phyloP scores from a whole-genome alignment of 2,329 filamentous ascomycete genomes.

The Cordyceps cateniannulata region DNA sequence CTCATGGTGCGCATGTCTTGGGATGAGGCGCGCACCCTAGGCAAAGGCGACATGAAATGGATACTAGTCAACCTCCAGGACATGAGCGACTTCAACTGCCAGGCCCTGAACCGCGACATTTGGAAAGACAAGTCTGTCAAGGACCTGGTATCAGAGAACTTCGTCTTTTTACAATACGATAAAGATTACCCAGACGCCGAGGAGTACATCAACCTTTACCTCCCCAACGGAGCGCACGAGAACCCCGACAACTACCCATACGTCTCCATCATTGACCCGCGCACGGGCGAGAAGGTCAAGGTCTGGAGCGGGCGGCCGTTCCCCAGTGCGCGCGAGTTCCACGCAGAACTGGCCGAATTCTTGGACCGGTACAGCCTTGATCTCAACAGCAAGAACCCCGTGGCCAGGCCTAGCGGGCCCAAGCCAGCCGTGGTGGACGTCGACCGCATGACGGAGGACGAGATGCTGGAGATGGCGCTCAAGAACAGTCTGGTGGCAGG shows the following conservation, averaged over 20 bases:
- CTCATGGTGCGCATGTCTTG: slow-evolving; percentile 75
- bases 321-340: slow-evolving; percentile 69
- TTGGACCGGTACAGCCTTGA: slow-evolving; percentile 94
- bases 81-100: slow-evolving; percentile 87
- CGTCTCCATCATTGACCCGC: slow-evolving; percentile 89
- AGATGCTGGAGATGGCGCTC: slow-evolving; percentile 92
- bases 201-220: slow-evolving; percentile 88
- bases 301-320: slow-evolving; percentile 85
- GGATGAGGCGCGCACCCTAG: slow-evolving; percentile 77
- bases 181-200: slow-evolving; percentile 74
- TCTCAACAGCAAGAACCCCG: slow-evolving; percentile 84
- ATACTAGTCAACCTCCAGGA: slow-evolving; percentile 94
- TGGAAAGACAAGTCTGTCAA: slow-evolving; percentile 83
- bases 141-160: slow-evolving; percentile 82
- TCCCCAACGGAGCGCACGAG: slow-evolving; percentile 62
- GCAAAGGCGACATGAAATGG: slow-evolving; percentile 89
- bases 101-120: slow-evolving; percentile 86
- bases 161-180: slow-evolving; percentile 90
- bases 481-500: slow-evolving; percentile 79
- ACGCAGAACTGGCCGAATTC: slow-evolving; percentile 89
- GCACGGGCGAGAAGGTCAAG: slow-evolving; percentile 96
- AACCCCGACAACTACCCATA: slow-evolving; percentile 89
- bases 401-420: slow-evolving; percentile 61
- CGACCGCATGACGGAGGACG: slow-evolving; percentile 88
- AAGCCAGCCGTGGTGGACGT: slow-evolving; percentile 65